Base-by-base conservation (phyloP, 2,329 filamentous ascomycete genomes). In the Sporothrix globosa region DNA sequence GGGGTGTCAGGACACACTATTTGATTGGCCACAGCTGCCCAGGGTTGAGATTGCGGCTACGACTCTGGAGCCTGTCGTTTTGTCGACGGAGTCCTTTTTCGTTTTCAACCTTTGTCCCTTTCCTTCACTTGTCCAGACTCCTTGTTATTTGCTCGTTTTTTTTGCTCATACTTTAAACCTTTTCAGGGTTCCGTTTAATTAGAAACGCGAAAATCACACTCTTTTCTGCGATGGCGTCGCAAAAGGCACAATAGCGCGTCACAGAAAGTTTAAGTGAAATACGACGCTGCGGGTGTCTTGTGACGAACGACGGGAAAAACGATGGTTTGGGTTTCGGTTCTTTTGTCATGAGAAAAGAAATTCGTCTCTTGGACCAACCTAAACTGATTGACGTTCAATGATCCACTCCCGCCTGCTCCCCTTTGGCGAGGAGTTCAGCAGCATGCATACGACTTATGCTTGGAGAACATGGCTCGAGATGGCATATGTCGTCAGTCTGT, bases 181-280 rank as follows among this genome's bases (percentile, higher is more conserved):
- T 52, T 19, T 21, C 41, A 30, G 19, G 10, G 17, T 27, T 66
- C 68, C 44, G 61, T 70, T 70, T 70, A 67, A 67, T 70, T 67
- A 70, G 61, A 70, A 44, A 60, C 69, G 61, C 69, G 61, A 70
- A 60, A 67, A 66, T 66, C 60, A n/a, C 21, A 66, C 68, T 21
- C 68, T 70, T 41, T 69, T 69, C 53, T 24, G 60, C 19, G 68
- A 63, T 50, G 66, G 66, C 34, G 65, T 52, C 63, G 46, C 50
- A 48, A 69, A 69, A 34, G 34, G 34, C 34, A 6, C 34, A 6
- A 34, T 7, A 66, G 44, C 68, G 68, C 68, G 68, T 69, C 68
- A 41, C 17, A 19, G 10, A 66, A 21, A 66, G 60, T 60, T 66
- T 44, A 65, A 56, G 34, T 56, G 68, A 69, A 67, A 70, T 70